Percentiles rank a stretch among this genome's conserved stretches.
Conservation (phyloP, 129 eudicot species). For the Chrysanthemum seticuspe region DNA sequence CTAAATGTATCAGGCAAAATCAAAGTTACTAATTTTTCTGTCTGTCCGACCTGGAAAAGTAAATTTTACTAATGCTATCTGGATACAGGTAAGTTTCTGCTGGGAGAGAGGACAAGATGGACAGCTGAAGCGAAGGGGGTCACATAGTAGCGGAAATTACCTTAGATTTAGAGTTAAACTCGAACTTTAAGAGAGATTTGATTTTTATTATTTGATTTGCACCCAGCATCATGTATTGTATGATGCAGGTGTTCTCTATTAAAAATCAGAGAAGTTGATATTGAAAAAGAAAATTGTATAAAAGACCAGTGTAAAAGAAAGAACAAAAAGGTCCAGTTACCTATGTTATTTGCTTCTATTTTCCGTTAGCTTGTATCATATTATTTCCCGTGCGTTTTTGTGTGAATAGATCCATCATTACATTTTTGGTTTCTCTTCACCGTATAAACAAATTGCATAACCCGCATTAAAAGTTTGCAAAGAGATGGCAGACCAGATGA, state of each 20-base stretch:
- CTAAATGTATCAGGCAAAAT: not conserved
- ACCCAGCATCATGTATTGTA: not conserved
- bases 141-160: not conserved
- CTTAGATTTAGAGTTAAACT: not conserved
- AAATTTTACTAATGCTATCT: slow-evolving; percentile 7
- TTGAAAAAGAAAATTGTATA: not conserved
- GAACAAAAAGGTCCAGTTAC: not conserved
- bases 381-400: no score
- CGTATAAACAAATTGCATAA: no score
- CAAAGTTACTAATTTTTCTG: not conserved
- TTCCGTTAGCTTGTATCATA: not conserved
- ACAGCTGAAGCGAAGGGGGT: not conserved
- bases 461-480: no score
- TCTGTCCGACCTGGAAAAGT: not conserved
- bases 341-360: not conserved
- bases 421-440: no score
- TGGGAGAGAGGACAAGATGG: not conserved
- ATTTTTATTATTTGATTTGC: not conserved
- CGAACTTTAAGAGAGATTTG: not conserved
- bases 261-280: not conserved
- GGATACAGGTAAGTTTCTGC: slow-evolving; percentile 12
- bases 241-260: not conserved
- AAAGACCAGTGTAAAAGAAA: not conserved
- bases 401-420: no score
- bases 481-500: no score